These are phyloP conservation scores for Coleophoma eucalyptorum DNA, from an alignment of 2,329 filamentous ascomycete species.

Conservation along the genomic window DNA sequence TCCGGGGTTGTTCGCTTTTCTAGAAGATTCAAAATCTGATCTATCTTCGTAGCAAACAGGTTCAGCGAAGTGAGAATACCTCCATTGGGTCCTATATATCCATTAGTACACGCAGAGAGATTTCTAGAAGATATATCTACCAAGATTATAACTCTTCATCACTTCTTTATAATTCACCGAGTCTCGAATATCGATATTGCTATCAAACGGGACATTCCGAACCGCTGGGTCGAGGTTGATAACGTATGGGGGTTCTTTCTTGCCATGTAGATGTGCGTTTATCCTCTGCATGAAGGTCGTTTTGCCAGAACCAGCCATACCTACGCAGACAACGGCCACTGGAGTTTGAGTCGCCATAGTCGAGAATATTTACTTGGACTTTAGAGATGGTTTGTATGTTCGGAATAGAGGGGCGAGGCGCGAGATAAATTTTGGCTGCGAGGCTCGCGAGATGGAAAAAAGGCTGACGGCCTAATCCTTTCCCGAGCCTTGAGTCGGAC, in stretches of 20 bases:
- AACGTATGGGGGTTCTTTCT: slow-evolving; percentile 83
- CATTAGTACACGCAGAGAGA: neutral
- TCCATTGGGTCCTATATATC: slow-evolving; percentile 69
- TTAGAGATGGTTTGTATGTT: too few relatives aligned
- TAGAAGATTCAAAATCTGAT: slow-evolving; percentile 84
- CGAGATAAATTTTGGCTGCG: neutral
- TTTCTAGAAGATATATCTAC: neutral
- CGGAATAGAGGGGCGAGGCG: slow-evolving; percentile 2
- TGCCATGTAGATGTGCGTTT: slow-evolving; percentile 83
- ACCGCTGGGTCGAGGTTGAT: slow-evolving; percentile 97
- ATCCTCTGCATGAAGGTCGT: slow-evolving; percentile 99
- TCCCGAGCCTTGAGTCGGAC: neutral
- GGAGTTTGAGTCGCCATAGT: slow-evolving; percentile 46
- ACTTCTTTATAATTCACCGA: slow-evolving; percentile 99
- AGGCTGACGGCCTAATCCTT: neutral
- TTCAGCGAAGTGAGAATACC: slow-evolving; percentile 95
- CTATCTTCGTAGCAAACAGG: slow-evolving; percentile 95
- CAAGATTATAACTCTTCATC: slow-evolving; percentile 98
- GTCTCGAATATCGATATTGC: slow-evolving; percentile 98
- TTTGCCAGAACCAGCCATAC: slow-evolving; percentile 97
- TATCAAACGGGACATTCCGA: slow-evolving; percentile 86
- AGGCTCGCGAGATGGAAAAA: neutral
- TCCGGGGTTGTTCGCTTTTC: slow-evolving; percentile 79
- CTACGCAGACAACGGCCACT: slow-evolving; percentile 85
- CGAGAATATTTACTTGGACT: too few relatives aligned